phyloP scores from a whole-genome alignment of 2,329 filamentous ascomycete species.

The Cytospora schulzeri region DNA sequence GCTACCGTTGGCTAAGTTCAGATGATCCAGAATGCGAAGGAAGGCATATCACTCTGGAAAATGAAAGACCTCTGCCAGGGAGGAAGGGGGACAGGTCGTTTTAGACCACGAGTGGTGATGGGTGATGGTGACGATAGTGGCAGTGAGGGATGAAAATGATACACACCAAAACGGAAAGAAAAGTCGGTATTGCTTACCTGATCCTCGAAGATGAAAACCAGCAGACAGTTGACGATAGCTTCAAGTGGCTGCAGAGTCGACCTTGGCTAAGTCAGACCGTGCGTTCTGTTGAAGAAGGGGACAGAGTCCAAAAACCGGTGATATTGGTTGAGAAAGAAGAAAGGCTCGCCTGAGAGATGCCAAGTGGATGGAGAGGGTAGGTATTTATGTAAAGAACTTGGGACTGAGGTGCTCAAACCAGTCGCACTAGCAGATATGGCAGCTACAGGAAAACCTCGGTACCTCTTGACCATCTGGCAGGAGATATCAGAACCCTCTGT shows the following conservation, averaged over 20 bases:
- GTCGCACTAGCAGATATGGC: no score
- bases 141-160: neutral
- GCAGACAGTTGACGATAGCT: neutral
- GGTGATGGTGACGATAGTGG: neutral
- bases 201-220: neutral
- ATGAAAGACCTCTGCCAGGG: no score
- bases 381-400: no score
- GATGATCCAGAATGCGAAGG: neutral
- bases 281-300: neutral
- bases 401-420: no score
- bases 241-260: neutral
- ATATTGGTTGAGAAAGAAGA: neutral
- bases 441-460: no score
- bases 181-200: slow-evolving; percentile 1
- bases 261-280: neutral
- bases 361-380: neutral
- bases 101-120: neutral
- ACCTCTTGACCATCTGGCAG: no score
- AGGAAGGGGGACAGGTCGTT: neutral
- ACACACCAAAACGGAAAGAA: neutral
- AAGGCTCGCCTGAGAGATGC: neutral
- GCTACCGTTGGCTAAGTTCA: no score
- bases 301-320: neutral
- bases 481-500: no score
- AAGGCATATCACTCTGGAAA: neutral